Base-by-base conservation (phyloP, 163 green algal species). In the Scenedesmus sp. region DNA sequence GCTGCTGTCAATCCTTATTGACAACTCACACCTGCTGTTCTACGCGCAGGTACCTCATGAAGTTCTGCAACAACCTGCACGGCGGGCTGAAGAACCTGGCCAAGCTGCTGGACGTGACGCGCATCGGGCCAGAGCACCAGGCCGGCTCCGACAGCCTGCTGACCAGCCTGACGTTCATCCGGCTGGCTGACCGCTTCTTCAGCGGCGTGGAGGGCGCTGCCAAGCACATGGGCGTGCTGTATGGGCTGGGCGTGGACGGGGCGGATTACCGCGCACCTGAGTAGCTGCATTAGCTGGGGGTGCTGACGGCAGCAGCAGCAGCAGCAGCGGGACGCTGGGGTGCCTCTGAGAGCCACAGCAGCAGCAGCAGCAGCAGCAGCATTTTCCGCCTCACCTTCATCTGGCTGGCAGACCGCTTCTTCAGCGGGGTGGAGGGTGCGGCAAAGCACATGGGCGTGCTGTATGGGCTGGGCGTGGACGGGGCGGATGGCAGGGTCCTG, bases 11-110 rank as follows among this genome's bases (percentile, higher is more conserved):
- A 12, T 1, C 2, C 1, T 23, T 79, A 23, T n/a, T 79, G 12
- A 2, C 9, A 12, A 3, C 62, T 70, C 62, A 6, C 16, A 15
- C 10, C 10, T 74, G 66, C 26, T 79, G 67, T n/a, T n/a, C 67
- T 12, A 23, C 67, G 20, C 62, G 2, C 70, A 79, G 70, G 70
- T 99, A 99, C 95, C 94, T 99, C 10, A 99, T 99, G 97, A 99
- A 99, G 93, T 99, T 99, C 84, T 99, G 97, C 84, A 96, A 98
- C 93, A 99, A 98, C 94, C 95, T 99, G 89, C 98, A 99, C 86
- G 98, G 98, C 60, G 98, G 98, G 3, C 94, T 99, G 20, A 99
- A 99, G 93, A 99, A 99, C 95, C 94, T 99, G 15, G 98, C 98
- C 15, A 98, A 99, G 93, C 95, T 96, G 84, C 94, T 99, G 84